A percentile compares a stretch with the other conserved stretches of the same genome.
phyloP scores from a whole-genome alignment of 2,329 filamentous ascomycete species.

The Aspergillus sp. region DNA sequence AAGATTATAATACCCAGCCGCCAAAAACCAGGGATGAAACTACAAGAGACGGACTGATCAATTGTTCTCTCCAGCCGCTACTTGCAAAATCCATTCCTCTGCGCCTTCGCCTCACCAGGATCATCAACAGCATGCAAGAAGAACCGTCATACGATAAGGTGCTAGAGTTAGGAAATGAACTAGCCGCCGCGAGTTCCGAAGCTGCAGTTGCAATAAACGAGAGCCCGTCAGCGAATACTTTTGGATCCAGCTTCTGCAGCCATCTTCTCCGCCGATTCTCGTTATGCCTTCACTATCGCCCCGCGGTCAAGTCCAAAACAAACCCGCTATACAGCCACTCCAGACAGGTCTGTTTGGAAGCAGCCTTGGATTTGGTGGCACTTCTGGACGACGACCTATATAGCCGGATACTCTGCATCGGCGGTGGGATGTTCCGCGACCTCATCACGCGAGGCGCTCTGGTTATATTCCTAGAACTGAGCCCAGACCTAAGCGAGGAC shows the following conservation, averaged over 20 bases:
- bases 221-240: not conserved
- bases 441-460: constrained; percentile 24
- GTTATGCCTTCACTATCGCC: constrained; percentile 23
- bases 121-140: constrained; percentile 24
- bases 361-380: constrained; percentile 25
- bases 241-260: constrained; percentile 17
- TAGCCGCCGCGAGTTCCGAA: constrained; percentile 12
- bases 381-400: constrained; percentile 26
- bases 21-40: constrained; percentile 17
- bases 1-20: constrained; percentile 33
- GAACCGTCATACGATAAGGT: constrained; percentile 22
- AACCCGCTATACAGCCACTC: constrained; percentile 28
- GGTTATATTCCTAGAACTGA: constrained; percentile 21
- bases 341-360: constrained; percentile 25
- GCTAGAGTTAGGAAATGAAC: constrained; percentile 17
- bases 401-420: constrained; percentile 21
- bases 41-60: constrained; percentile 10
- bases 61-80: constrained; percentile 2
- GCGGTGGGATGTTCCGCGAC: constrained; percentile 32
- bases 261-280: constrained; percentile 23
- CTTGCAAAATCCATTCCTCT: constrained; percentile 17
- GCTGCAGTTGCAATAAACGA: not conserved
- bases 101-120: constrained; percentile 11
- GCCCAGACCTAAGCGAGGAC: constrained; percentile 7
- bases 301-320: constrained; percentile 23